phyloP scores from a whole-genome alignment of 192 early-diverging fungal genomes.

The Spinellus fusiger region DNA sequence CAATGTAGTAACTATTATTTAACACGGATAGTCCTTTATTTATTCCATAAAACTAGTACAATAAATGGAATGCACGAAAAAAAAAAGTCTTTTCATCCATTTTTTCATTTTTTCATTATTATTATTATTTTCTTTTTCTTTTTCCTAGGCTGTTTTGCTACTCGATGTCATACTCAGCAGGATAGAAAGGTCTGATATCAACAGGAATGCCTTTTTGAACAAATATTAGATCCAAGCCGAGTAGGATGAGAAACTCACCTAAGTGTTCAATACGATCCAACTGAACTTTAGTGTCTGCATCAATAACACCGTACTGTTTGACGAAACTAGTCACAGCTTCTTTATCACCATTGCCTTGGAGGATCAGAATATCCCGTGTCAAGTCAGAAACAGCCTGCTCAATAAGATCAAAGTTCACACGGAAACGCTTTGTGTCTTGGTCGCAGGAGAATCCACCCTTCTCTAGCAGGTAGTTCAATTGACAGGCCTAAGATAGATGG shows the following conservation, averaged over 20 bases:
- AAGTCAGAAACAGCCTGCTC: constrained; percentile 48
- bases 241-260: constrained; percentile 4
- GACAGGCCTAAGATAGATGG: constrained; percentile 11
- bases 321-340: constrained; percentile 51
- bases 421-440: constrained; percentile 34
- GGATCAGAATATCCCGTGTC: constrained; percentile 58
- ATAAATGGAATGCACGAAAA: neutral
- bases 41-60: neutral
- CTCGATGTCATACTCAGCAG: constrained; percentile 18
- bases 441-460: constrained; percentile 57
- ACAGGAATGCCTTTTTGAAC: too few relatives aligned
- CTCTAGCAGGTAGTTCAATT: constrained; percentile 62
- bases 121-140: neutral
- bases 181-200: constrained; percentile 28
- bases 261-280: constrained; percentile 47
- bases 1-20: neutral
- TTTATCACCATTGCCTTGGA: constrained; percentile 70
- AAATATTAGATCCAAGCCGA: neutral
- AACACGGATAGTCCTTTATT: neutral
- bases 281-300: constrained; percentile 42
- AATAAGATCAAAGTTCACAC: constrained; percentile 57
- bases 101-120: neutral
- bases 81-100: neutral
- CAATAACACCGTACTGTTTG: constrained; percentile 44
- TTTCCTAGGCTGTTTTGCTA: constrained; percentile 20